Evolutionary conservation across 169 alveolate species (phyloP).

Genomic region (Babesia caballi): DNA sequence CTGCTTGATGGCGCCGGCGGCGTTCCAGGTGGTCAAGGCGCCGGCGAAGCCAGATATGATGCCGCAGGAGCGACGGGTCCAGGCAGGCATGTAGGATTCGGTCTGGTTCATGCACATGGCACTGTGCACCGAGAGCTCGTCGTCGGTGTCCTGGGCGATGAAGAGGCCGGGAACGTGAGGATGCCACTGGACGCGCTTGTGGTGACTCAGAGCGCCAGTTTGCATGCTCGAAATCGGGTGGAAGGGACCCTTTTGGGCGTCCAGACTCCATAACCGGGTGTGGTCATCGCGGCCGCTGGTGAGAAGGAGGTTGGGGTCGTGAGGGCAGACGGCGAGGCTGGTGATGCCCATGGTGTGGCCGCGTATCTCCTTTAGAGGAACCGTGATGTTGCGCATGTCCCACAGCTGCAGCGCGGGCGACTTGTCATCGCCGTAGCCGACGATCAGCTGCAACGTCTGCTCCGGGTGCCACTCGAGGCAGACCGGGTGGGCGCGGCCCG

Average conservation of each 20-base stretch:
- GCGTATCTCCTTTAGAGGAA: conserved; percentile 78
- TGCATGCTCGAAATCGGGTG: conserved; percentile 34
- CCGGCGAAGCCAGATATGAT: conserved; percentile 60
- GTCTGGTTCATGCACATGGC: conserved; percentile 14
- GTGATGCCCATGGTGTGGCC: conserved; percentile 79
- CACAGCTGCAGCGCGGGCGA: conserved; percentile 82
- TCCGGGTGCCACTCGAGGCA: conserved; percentile 82
- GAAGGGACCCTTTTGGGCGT: conserved; percentile 41
- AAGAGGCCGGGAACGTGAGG: conserved; percentile 59
- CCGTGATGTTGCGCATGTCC: conserved; percentile 81
- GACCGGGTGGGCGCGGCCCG: conserved; percentile 77
- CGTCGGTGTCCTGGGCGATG: conserved; percentile 56
- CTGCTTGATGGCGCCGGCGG: conserved; percentile 29
- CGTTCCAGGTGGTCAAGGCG: conserved; percentile 36
- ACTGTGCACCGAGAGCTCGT: conserved; percentile 36
- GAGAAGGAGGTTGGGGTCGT: conserved; percentile 75
- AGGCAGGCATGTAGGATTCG: conserved; percentile 47
- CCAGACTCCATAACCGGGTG: conserved; percentile 78
- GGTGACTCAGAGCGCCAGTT: conserved; percentile 64
- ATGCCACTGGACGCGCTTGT: conserved; percentile 56
- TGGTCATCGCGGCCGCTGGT: conserved; percentile 78
- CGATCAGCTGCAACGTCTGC: conserved; percentile 80
- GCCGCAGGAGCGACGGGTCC: conserved; percentile 37
- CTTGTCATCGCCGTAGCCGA: conserved; percentile 81
- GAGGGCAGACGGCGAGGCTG: conserved; percentile 71